Percentiles rank a stretch among this genome's conserved stretches.
Evolutionary conservation across 495 filamentous ascomycete genomes (phyloP).

Genomic region (Hapsidospora chrysogenum): DNA sequence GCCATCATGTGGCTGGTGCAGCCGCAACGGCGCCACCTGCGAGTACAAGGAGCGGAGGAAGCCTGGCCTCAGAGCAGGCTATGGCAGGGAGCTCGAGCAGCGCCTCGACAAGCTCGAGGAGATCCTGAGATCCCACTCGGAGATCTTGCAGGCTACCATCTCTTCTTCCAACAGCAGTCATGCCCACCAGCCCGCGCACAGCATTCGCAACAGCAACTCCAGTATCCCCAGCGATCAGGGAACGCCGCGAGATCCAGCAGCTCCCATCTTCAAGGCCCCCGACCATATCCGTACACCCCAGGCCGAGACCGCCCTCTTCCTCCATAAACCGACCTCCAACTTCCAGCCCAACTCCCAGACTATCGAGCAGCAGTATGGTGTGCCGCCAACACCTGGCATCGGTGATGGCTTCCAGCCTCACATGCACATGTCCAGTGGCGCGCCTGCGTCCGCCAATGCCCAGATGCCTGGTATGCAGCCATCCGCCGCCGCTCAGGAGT

Average conservation of each 20-base stretch:
- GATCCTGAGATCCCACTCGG: constrained; percentile 28
- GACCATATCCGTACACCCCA: constrained; percentile 33
- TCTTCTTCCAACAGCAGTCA: background rate
- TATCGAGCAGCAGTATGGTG: constrained; percentile 15
- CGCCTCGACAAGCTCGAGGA: constrained; percentile 45
- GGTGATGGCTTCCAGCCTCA: too few species aligned
- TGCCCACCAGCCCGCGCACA: constrained; percentile 27
- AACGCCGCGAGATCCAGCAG: constrained; percentile 26
- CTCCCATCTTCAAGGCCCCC: constrained; percentile 17
- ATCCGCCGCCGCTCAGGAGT: constrained; percentile 22
- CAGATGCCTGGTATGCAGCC: constrained; percentile 14
- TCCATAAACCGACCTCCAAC: constrained; percentile 40
- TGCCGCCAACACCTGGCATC: too few species aligned
- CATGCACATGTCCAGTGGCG: too few species aligned
- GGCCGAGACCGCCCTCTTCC: constrained; percentile 44
- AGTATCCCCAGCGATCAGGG: constrained; percentile 29
- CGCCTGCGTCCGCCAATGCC: too few species aligned
- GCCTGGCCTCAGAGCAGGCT: constrained; percentile 68
- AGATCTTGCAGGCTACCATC: constrained; percentile 24
- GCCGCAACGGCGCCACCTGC: constrained; percentile 56
- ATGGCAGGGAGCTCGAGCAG: constrained; percentile 76
- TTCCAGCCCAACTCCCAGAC: constrained; percentile 13
- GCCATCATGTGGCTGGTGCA: constrained; percentile 79
- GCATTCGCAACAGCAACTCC: constrained; percentile 22
- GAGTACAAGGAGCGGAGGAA: constrained; percentile 81